Conservation (phyloP, 768 basidiomycete species). For the Suillus weaverae region DNA sequence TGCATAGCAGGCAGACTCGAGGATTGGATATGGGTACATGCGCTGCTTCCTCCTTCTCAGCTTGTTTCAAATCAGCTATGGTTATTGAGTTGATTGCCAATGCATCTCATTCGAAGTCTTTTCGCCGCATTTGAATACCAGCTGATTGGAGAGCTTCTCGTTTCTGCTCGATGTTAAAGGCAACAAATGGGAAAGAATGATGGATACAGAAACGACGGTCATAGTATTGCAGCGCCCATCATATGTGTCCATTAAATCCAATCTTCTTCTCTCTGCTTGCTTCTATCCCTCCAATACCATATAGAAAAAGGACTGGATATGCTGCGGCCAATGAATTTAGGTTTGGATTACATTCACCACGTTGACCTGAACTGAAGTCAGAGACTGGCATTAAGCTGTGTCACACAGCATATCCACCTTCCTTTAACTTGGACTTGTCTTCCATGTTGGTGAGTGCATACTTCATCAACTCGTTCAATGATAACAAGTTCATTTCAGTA, state of each 20-base stretch:
- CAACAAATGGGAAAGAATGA: slow-evolving; percentile 32
- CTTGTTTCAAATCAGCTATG: slow-evolving; percentile 29
- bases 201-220: slow-evolving; percentile 32
- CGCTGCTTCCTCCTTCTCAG: slow-evolving; percentile 35
- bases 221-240: slow-evolving; percentile 31
- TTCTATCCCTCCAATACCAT: slow-evolving; percentile 37
- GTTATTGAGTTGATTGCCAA: slow-evolving; percentile 25
- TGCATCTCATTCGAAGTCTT: slow-evolving; percentile 24
- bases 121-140: slow-evolving; percentile 32
- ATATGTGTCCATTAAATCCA: slow-evolving; percentile 28
- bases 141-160: slow-evolving; percentile 30
- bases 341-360: neutral
- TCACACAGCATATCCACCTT: neutral
- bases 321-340: neutral
- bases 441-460: neutral
- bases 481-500: neutral
- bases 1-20: slow-evolving; percentile 22
- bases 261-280: slow-evolving; percentile 15
- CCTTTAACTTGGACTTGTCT: neutral
- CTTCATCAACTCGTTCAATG: neutral
- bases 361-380: neutral
- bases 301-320: slow-evolving; percentile 26
- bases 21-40: slow-evolving; percentile 24
- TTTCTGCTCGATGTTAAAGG: slow-evolving; percentile 32
- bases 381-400: neutral